Evolutionary conservation across 495 filamentous ascomycete species (phyloP).

Genomic region (Lepidopterella palustris): DNA sequence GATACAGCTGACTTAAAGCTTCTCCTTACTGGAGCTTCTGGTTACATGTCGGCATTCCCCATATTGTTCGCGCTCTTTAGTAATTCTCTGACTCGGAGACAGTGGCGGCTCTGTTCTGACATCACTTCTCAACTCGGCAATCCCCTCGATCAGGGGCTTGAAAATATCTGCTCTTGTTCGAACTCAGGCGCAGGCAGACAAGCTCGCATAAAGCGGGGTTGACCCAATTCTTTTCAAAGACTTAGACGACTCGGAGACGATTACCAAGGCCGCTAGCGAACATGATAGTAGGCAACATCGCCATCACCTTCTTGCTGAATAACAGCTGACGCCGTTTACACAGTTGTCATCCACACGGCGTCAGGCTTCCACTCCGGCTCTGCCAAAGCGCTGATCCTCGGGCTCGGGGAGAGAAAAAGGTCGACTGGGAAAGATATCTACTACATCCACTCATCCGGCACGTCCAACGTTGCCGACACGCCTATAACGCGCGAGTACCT

Average conservation of each 20-base stretch:
- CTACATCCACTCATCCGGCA: constrained; percentile 37
- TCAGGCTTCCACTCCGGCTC: background rate
- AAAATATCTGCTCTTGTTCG: background rate
- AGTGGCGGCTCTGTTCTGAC: background rate
- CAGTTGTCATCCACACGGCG: constrained; percentile 5
- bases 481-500: constrained; percentile 35
- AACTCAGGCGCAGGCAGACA: background rate
- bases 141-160: background rate
- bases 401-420: constrained; percentile 5
- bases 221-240: background rate
- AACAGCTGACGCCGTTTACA: background rate
- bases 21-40: background rate
- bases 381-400: background rate
- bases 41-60: background rate
- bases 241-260: background rate
- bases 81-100: no score
- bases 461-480: constrained; percentile 44
- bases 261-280: background rate
- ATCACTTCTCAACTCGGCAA: background rate
- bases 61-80: background rate
- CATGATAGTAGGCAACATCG: background rate
- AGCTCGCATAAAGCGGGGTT: background rate
- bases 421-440: background rate
- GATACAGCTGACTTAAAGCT: no score
- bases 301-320: background rate